Evolutionary conservation across 169 alveolate genomes (phyloP).

Genomic region (Eimeria brunetti): DNA sequence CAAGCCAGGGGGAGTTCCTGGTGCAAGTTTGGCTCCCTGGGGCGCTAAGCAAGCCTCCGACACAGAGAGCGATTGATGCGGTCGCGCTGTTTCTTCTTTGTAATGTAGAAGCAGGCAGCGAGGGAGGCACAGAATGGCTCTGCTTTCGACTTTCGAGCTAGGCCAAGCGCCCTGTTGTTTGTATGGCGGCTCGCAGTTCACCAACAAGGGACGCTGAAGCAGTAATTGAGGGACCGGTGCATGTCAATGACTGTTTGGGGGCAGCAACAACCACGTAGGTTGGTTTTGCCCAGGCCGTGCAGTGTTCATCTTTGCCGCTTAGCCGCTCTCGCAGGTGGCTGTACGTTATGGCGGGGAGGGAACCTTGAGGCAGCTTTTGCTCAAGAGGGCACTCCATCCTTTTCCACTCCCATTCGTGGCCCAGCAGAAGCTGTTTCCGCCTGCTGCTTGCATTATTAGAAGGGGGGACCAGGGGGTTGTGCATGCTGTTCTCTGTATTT

Average conservation of each 20-base stretch:
- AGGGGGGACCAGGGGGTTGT: neutral
- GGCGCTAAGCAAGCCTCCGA: conserved; percentile 62
- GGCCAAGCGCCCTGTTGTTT: conserved; percentile 27
- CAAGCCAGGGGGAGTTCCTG: conserved; percentile 51
- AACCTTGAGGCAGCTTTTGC: conserved; percentile 39
- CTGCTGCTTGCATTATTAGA: neutral
- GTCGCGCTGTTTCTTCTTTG: neutral
- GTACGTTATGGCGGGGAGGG: conserved; percentile 16
- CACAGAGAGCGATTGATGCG: conserved; percentile 56
- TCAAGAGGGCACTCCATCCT: conserved; percentile 14
- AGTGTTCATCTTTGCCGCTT: conserved; percentile 28
- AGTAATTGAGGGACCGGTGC: conserved; percentile 63
- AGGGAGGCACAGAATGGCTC: conserved; percentile 68
- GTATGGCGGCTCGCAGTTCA: conserved; percentile 2
- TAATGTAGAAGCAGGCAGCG: conserved; percentile 26
- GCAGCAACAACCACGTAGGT: conserved; percentile 20
- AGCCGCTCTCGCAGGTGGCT: conserved; percentile 24
- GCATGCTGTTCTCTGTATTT: neutral
- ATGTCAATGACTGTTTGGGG: conserved; percentile 60
- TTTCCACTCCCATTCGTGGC: neutral
- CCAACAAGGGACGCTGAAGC: conserved; percentile 57
- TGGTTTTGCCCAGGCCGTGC: conserved; percentile 32
- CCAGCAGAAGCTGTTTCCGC: conserved; percentile 17
- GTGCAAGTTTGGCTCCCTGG: conserved; percentile 48
- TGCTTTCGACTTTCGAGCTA: conserved; percentile 24